These are phyloP conservation scores for Cytospora piceicola DNA, from an alignment of 2,329 filamentous ascomycete species.

Conservation along the genomic window DNA sequence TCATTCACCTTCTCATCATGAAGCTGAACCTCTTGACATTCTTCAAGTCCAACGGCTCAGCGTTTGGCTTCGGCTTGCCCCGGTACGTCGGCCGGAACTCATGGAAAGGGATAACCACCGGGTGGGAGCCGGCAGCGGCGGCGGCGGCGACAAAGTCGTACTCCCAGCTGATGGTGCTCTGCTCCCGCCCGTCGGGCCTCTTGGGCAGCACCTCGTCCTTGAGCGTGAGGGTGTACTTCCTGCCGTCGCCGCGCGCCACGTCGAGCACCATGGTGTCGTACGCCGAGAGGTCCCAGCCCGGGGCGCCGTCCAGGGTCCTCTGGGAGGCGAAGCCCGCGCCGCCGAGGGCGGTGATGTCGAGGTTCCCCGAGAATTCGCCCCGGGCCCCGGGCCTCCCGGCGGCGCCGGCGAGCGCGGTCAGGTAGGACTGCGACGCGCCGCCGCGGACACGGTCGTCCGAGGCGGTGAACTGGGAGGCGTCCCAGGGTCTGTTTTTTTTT, in stretches of 20 bases:
- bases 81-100: slow-evolving; percentile 74
- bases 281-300: slow-evolving; percentile 31
- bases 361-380: slow-evolving; percentile 54
- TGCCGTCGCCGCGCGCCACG: slow-evolving; percentile 61
- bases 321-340: slow-evolving; percentile 85
- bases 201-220: slow-evolving; percentile 69
- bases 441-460: slow-evolving; percentile 80
- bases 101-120: slow-evolving; percentile 64
- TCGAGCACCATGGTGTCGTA: slow-evolving; percentile 63
- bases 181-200: slow-evolving; percentile 68
- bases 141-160: slow-evolving; percentile 58
- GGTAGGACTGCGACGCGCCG: slow-evolving; percentile 63
- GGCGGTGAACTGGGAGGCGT: slow-evolving; percentile 58
- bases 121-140: slow-evolving; percentile 36
- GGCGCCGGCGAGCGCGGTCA: slow-evolving; percentile 37
- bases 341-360: slow-evolving; percentile 68
- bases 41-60: slow-evolving; percentile 59
- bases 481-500: slow-evolving; percentile 21
- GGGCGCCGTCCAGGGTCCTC: slow-evolving; percentile 54
- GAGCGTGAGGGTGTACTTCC: slow-evolving; percentile 73
- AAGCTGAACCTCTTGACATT: slow-evolving; percentile 70
- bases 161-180: slow-evolving; percentile 75
- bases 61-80: slow-evolving; percentile 66
- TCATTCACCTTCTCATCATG: slow-evolving; percentile 77
- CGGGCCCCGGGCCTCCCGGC: background rate